Base-by-base conservation (phyloP, 1,284 basidiomycete genomes). In the Leccinum pachyderme region DNA sequence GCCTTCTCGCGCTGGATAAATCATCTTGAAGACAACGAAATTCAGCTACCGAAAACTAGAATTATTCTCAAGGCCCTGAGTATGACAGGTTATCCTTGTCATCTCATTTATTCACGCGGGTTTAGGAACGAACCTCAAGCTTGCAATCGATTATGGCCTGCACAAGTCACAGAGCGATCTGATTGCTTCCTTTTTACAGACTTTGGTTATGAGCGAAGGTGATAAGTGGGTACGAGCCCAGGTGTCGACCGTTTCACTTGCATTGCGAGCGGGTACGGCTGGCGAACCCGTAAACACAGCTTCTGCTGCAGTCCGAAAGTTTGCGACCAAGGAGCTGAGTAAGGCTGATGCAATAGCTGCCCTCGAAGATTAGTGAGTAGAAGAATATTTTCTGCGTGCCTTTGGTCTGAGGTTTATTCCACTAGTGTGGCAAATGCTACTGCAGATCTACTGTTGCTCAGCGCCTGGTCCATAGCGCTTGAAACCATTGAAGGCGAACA, bases 191-290 rank as follows among this genome's bases (percentile, higher is more conserved):
- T 93, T 91, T 68, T 72, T 93, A 63, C 90, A 93, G 71, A 89
- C 87, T 7, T 74, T 92, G 35, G 81, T 93, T 55, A 93, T 93
- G 90, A 90, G 87, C 58, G 89, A 93, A 73, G 90, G 90, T 18
- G 89, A 91, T 61, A 82, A 81, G 62, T 93, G 91, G 91, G 80
- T 93, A 39, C 73, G 72, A 50, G 74, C 78, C 0, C 83, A 89
- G 61, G 79, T 81, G 11, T 76, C 77, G 5, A 80, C 79, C 56
- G 75, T 89, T 48, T 77, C 80, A 0, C 75, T 82, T 48, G 86
- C 87, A 7, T 68, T 92, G 52, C 79, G 80, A 44, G 75, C 80
- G 5, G 86, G 86, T 2, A 79, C 79, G 12, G 76, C 76, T 53
- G 87, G 85, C 5, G 79, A 82, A 64, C 90, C 90, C 11, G 89